phyloP scores from a whole-genome alignment of 106 monocot species.

The Alisma plantagoaquatica region DNA sequence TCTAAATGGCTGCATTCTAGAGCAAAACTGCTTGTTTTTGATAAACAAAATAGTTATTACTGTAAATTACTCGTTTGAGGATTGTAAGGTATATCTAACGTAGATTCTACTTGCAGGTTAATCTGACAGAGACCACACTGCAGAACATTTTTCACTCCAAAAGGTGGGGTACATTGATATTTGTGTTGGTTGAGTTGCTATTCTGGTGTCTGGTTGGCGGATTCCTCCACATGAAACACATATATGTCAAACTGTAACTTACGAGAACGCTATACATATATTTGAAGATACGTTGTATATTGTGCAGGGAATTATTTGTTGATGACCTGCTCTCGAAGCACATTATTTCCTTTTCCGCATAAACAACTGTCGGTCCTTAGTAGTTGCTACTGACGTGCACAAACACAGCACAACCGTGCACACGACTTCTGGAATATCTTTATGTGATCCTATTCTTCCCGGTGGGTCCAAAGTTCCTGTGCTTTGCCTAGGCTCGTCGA shows the following conservation, averaged over 20 bases:
- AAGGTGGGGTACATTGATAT: slow-evolving; percentile 71
- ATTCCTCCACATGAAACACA: slow-evolving; percentile 60
- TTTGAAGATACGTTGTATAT: slow-evolving; percentile 6
- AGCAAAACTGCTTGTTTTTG: no score
- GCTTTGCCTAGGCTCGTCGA: background rate
- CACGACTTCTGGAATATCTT: background rate
- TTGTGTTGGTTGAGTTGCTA: slow-evolving; percentile 76
- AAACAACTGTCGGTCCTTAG: background rate
- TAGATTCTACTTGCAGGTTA: no score
- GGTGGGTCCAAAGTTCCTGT: background rate
- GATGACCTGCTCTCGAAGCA: background rate
- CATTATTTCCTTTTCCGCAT: background rate
- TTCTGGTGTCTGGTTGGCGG: slow-evolving; percentile 89
- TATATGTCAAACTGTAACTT: slow-evolving; percentile 62
- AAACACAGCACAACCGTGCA: no score
- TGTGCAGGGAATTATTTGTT: background rate
- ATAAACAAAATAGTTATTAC: no score
- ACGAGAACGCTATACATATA: background rate
- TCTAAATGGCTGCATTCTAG: no score
- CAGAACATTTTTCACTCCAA: slow-evolving; percentile 53
- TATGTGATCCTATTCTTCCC: background rate
- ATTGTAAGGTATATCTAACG: no score
- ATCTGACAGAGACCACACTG: slow-evolving; percentile 46
- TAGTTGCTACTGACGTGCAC: no score
- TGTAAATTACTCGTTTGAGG: no score